phyloP scores from a whole-genome alignment of 2,329 filamentous ascomycete genomes.

The Fusarium tanahbumbuense region DNA sequence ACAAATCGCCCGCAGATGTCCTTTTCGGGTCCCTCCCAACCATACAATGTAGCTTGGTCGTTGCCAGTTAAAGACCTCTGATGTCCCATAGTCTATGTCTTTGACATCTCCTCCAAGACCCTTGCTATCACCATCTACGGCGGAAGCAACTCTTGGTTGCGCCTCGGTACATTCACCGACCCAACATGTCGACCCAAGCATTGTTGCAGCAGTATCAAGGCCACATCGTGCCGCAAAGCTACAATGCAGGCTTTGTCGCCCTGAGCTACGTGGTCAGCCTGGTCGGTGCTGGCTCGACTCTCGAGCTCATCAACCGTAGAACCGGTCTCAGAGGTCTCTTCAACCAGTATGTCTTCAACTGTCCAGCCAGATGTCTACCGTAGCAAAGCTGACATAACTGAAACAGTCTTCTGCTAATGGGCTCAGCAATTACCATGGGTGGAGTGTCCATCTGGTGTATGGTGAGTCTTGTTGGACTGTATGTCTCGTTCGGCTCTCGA shows the following conservation, averaged over 20 bases:
- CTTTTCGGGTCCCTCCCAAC: background rate
- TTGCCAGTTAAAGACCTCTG: slow-evolving; percentile 37
- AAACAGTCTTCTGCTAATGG: slow-evolving; percentile 69
- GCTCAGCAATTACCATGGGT: slow-evolving; percentile 77
- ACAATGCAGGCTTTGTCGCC: slow-evolving; percentile 71
- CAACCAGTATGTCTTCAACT: slow-evolving; percentile 69
- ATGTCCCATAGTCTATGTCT: slow-evolving; percentile 18
- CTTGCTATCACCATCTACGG: slow-evolving; percentile 19
- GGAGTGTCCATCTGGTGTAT: slow-evolving; percentile 81
- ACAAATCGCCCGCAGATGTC: slow-evolving; percentile 16
- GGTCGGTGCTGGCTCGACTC: slow-evolving; percentile 80
- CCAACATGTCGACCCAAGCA: slow-evolving; percentile 44
- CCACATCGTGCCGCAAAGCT: slow-evolving; percentile 60
- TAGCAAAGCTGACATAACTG: slow-evolving; percentile 8
- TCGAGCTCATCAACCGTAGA: slow-evolving; percentile 83
- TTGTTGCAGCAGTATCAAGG: slow-evolving; percentile 57
- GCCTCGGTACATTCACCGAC: slow-evolving; percentile 18
- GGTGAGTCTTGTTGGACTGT: slow-evolving; percentile 52
- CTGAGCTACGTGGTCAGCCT: slow-evolving; percentile 82
- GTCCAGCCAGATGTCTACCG: background rate
- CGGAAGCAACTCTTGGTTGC: slow-evolving; percentile 24
- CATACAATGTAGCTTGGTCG: slow-evolving; percentile 2
- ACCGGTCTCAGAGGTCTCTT: slow-evolving; percentile 75
- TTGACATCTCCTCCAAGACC: background rate
- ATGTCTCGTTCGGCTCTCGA: background rate